Base-by-base conservation (phyloP, 2,329 filamentous ascomycete genomes). In the Lecanosticta acicola region DNA sequence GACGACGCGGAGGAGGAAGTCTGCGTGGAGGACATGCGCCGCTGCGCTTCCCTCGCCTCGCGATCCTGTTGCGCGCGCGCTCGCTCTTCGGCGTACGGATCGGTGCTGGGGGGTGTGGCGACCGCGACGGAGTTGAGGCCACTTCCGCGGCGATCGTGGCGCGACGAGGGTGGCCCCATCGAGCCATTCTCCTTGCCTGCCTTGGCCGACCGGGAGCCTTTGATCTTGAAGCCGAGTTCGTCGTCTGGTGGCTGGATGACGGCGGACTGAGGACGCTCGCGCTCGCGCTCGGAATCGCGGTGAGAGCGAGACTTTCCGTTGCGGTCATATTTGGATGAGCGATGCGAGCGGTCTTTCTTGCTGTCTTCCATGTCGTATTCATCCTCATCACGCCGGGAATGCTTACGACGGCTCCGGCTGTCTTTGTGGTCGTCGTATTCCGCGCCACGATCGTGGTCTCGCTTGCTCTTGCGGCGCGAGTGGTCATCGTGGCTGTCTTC, bases 11-110 rank as follows among this genome's bases (percentile, higher is more conserved):
- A n/a, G n/a, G n/a, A n/a, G n/a, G n/a, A n/a, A n/a, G n/a, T n/a
- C 66, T 21, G 75, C 58, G 24, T 29, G 42, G 73, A 68, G 2
- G 42, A 80, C 62, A 35, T 77, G 72, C 36, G 80, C 73, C 65
- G 76, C 65, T 86, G 80, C 80, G 79, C 65, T 39, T 87, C 84
- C 58, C 82, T 83, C 10, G 83, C 70, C 41, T 85, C 70, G 19
- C 84, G 73, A 36, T 59, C 56, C 38, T 57, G 48, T 45, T 63
- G 58, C 32, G 55, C 56, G 16, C 54, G 54, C 42, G 59, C 62
- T 26, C 64, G 59, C 51, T 66, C 63, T 26, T 52, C 59, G 3
- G 60, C 62, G 35, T 67, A 65, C 0, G 61, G 62, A 38, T 66
- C 64, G 3, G 53, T 39, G 7, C 57, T 39, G 3, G 53, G 38